Evolutionary conservation across 768 basidiomycete species (phyloP).

Genomic region (Megacollybia marginata): DNA sequence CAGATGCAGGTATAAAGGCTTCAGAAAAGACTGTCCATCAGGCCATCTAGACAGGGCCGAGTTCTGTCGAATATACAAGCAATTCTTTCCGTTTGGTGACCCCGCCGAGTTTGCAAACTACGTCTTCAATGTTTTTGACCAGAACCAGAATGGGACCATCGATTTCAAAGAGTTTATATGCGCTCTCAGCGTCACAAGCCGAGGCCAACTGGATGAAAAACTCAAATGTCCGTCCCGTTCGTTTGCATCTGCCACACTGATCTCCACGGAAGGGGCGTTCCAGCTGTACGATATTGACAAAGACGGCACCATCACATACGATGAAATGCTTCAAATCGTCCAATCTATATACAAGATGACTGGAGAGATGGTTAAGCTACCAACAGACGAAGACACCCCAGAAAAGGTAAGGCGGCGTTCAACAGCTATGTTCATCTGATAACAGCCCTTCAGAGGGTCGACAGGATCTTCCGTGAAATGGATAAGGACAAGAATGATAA

Average conservation of each 20-base stretch:
- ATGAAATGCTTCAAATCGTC: slow-evolving; percentile 99
- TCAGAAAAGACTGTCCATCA: slow-evolving; percentile 96
- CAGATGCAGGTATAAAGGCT: slow-evolving; percentile 83
- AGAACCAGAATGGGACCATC: slow-evolving; percentile 92
- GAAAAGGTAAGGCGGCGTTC: slow-evolving; percentile 65
- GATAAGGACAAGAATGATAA: slow-evolving; percentile 91
- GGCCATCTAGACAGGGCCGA: slow-evolving; percentile 94
- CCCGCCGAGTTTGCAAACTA: slow-evolving; percentile 95
- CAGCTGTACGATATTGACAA: slow-evolving; percentile 98
- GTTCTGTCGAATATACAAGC: slow-evolving; percentile 97
- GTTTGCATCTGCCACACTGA: slow-evolving; percentile 7
- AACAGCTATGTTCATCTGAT: slow-evolving; percentile 7
- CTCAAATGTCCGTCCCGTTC: slow-evolving; percentile 71
- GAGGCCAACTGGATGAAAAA: slow-evolving; percentile 94
- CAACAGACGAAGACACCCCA: slow-evolving; percentile 98
- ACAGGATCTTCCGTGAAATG: slow-evolving; percentile 99
- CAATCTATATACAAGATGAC: slow-evolving; percentile 99
- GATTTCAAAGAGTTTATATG: slow-evolving; percentile 99
- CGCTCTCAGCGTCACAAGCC: slow-evolving; percentile 89
- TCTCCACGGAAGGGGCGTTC: slow-evolving; percentile 80
- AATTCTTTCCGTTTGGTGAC: slow-evolving; percentile 99
- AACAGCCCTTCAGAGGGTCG: slow-evolving; percentile 64
- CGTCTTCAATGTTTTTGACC: slow-evolving; percentile 97
- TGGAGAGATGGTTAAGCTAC: slow-evolving; percentile 97
- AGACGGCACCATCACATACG: slow-evolving; percentile 95